Evolutionary conservation across 805 yeast species (phyloP), one percentile per base, ranked within the genome.

Genomic region (Cephaloascus albidus): DNA sequence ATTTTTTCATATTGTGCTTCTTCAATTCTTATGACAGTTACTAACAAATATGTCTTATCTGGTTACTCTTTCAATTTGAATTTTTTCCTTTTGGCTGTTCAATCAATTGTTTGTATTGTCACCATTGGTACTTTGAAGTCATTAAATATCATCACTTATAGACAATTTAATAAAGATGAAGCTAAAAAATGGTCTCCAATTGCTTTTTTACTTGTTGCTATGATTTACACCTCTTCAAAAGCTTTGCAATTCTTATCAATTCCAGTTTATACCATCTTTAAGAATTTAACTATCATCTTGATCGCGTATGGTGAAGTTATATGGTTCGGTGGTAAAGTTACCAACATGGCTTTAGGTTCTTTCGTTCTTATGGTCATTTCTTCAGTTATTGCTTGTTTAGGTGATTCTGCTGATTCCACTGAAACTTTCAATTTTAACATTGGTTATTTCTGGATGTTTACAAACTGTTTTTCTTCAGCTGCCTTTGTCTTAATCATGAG

Each of bases 251-350:
- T 65, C 66, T 77, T 93, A 57, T 71, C 90, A 38, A 89, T 93
- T 43, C 98, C 98, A 39, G 95, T 93, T 43, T 93, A 88, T 74
- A 93, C 98, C 48, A 90, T 93, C 52, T 93, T 93, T 82, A 93
- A 93, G 75, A 93, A 93, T 67, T 77, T 93, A 63, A 90, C 98
- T 45, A 93, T 93, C 57, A 90, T 93, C 49, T 70, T 93, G 57
- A 93, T 93, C 60, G 97, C 98, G 28, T 93, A 93, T 60, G 97
- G 97, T 69, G 98, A 93, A 68, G 97, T 90, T 28, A 52, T 93
- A 45, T 90, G 96, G 94, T 93, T 90, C 54, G 96, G 96, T 45
- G 97, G 97, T 47, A 65, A 71, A 45, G 96, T 90, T 52, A 80
- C 96, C 39, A 62, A 89, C 31, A 81, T 89, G 93, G 88, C 95